Evolutionary conservation across 2,329 filamentous ascomycete species (phyloP), one percentile per base, ranked within the genome.

Genomic region (Diaporthe vexans): DNA sequence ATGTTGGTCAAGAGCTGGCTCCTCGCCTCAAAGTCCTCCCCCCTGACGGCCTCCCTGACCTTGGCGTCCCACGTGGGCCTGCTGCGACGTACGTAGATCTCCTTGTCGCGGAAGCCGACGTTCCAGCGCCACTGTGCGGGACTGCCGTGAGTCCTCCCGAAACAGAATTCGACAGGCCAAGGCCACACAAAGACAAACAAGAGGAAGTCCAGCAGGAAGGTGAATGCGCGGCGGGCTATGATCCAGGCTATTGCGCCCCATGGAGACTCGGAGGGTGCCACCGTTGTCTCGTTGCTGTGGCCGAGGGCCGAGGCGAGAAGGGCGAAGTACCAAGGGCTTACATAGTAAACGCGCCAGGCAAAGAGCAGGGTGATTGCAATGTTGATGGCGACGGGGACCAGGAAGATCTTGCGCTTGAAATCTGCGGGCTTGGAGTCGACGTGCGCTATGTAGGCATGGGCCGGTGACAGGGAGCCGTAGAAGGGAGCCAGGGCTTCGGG

Each of bases 391-490:
- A 95, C 88, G 21, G 95, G 95, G 0, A 98, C 91, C 63, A 91
- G 79, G 84, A 98, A 98, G 79, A 97, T 93, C 80, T 94, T 93
- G 81, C 90, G 90, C 85, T 98, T 98, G 84, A 95, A 91, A 37
- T 88, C 87, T 26, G 84, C 83, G 0, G 92, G 91, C 76, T 93
- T 91, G 75, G 84, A 85, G 86, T 98, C 95, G 83, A 97, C 87
- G 85, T 98, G 95, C 40, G 93, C 88, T 79, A 98, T 90, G 88
- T 98, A 98, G 81, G 97, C 89, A 82, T 94, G 91, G 73, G 89
- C 85, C 73, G 89, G 86, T 74, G 91, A 89, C 75, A 98, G 91
- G 57, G 87, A 88, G 48, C 89, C 85, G 80, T 94, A 88, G 81
- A 97, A 92, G 15, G 91, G 88, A 68, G 87, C 79, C 71, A 97